Evolutionary conservation across 768 basidiomycete species (phyloP), one percentile per base, ranked within the genome.

Genomic region (Collybiopsis confluens): DNA sequence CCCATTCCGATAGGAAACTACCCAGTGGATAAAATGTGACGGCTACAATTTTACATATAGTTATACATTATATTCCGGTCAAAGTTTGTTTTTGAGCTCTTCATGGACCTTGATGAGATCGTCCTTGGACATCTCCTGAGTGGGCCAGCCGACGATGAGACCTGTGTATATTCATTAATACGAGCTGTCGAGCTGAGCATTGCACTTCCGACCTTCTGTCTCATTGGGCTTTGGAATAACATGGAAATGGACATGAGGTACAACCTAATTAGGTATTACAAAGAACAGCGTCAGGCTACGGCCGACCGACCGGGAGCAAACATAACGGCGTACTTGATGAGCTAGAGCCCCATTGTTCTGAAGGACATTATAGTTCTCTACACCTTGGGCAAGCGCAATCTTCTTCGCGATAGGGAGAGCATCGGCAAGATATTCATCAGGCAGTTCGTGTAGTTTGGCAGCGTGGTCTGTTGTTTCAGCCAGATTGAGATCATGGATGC

Each of bases 171-270:
- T 33, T 33, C 30, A 33, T 33, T 13, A 33, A 13, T 33, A 13
- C 6, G 30, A 5, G 30, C 13, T 13, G 5, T 33, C 13, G 13
- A 13, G 30, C 30, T 13, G 5, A 33, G 5, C 6, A 33, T 33
- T 13, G 30, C 30, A 5, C 5, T 13, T 5, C 30, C 13, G 13
- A 33, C 96, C 96, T 59, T 88, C 83, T 4, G 78, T 64, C 2
- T 64, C 76, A n/a, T 69, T 64, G 0, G 90, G 92, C 66, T 97
- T 98, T 2, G 95, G 94, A 57, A 98, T 95, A 60, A 98, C 78
- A 62, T 98, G 93, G 72, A 93, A 93, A 67, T 96, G 92, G 13
- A 93, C 92, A 61, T 96, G 93, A 52, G 85, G 80, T 24, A 96
- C 92, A 48, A 80, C 73, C 83, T 86, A n/a, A n/a, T n/a, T n/a